phyloP scores from a whole-genome alignment of 2,329 filamentous ascomycete species.

The Aspergillus sp. region DNA sequence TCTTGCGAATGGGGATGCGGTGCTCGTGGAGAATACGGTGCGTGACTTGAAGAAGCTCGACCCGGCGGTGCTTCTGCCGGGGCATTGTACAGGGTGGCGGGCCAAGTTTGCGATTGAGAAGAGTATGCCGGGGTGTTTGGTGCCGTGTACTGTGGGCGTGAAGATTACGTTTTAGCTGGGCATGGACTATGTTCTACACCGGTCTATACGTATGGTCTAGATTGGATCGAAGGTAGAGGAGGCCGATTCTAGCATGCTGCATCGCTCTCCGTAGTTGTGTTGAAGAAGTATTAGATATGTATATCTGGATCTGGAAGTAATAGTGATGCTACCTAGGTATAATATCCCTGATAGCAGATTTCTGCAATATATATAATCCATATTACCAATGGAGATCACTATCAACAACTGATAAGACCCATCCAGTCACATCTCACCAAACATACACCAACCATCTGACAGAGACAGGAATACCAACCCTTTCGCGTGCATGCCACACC shows the following conservation, averaged over 20 bases:
- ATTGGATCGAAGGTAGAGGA: not conserved
- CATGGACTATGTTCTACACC: not conserved
- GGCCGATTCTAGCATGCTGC: not conserved
- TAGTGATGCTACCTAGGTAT: too few species aligned
- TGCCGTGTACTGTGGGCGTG: conserved; percentile 52
- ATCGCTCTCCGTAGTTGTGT: too few species aligned
- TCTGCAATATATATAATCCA: too few species aligned
- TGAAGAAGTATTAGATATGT: not conserved
- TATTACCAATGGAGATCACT: too few species aligned
- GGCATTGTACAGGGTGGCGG: conserved; percentile 58
- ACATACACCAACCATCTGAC: not conserved
- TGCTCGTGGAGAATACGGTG: conserved; percentile 47
- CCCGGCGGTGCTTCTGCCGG: conserved; percentile 52
- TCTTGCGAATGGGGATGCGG: conserved; percentile 47
- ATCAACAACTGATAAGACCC: too few species aligned
- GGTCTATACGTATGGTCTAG: not conserved
- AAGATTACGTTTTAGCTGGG: conserved; percentile 36
- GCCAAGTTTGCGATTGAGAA: conserved; percentile 55
- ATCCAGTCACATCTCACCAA: not conserved
- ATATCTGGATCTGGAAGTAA: too few species aligned
- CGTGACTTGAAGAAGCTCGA: conserved; percentile 49
- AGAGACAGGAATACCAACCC: not conserved
- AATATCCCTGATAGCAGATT: too few species aligned
- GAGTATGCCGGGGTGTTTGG: conserved; percentile 50
- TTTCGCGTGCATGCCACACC: not conserved